Conservation (phyloP, 1,284 basidiomycete genomes). For the Cryptococcus floricola region DNA sequence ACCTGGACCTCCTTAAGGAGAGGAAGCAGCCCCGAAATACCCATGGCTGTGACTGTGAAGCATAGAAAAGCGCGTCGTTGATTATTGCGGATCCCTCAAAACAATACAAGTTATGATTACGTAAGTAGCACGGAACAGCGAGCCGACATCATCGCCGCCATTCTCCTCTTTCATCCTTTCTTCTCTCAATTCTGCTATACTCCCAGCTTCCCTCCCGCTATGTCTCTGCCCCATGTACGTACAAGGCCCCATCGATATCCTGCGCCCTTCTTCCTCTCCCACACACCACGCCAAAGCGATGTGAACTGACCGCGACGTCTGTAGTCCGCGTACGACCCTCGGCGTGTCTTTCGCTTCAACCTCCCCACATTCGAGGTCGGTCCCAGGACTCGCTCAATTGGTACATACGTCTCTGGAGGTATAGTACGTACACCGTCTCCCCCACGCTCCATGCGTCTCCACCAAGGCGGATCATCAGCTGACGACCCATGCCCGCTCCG, state of each 20-base stretch:
- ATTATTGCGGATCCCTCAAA: background rate
- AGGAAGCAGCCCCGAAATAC: slow-evolving; percentile 88
- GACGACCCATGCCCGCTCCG: background rate
- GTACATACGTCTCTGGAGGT: slow-evolving; percentile 86
- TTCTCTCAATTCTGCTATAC: background rate
- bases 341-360: slow-evolving; percentile 65
- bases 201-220: slow-evolving; percentile 4
- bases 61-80: background rate
- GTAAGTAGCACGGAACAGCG: background rate
- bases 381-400: slow-evolving; percentile 61
- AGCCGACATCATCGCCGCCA: background rate
- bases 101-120: background rate
- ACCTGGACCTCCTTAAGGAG: slow-evolving; percentile 86
- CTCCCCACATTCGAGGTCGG: slow-evolving; percentile 50
- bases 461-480: background rate
- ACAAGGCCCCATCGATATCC: background rate
- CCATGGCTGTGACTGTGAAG: slow-evolving; percentile 57
- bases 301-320: background rate
- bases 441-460: background rate
- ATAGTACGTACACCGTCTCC: slow-evolving; percentile 59
- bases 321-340: slow-evolving; percentile 73
- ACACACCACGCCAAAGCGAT: background rate
- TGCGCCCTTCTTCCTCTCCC: background rate
- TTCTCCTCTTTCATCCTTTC: background rate
- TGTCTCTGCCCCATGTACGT: slow-evolving; percentile 31